Conservation (phyloP, 1,284 basidiomycete species). For the Ustilago curta region DNA sequence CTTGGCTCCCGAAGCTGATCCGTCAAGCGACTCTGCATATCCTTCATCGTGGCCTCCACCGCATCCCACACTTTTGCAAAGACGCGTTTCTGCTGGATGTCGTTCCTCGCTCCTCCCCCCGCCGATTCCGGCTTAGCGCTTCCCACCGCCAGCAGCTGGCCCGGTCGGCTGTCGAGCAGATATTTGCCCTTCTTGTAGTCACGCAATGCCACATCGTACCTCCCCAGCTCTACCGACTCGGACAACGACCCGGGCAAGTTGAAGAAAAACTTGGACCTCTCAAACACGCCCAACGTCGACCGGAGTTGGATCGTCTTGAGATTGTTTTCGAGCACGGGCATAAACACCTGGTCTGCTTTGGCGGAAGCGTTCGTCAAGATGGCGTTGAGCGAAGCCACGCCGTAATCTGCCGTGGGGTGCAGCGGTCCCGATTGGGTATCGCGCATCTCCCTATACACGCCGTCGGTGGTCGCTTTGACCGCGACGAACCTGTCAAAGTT, state of each 20-base stretch:
- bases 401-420: conserved; percentile 81
- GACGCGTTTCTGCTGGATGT: conserved; percentile 80
- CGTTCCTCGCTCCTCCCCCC: conserved; percentile 33
- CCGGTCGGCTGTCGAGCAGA: conserved; percentile 85
- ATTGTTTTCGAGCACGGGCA: conserved; percentile 94
- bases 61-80: conserved; percentile 96
- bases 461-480: conserved; percentile 95
- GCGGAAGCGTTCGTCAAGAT: conserved; percentile 74
- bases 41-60: conserved; percentile 93
- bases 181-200: conserved; percentile 98
- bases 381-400: conserved; percentile 82
- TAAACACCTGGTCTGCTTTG: conserved; percentile 94
- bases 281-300: conserved; percentile 93
- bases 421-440: conserved; percentile 80
- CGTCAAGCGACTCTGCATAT: conserved; percentile 85
- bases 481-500: conserved; percentile 98
- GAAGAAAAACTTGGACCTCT: conserved; percentile 97
- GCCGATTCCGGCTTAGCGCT: conserved; percentile 35
- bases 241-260: conserved; percentile 92
- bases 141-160: conserved; percentile 78
- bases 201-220: conserved; percentile 90
- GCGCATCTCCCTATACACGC: conserved; percentile 87
- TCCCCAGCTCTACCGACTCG: conserved; percentile 80
- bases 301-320: conserved; percentile 93
- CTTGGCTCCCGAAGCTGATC: conserved; percentile 82